Evolutionary conservation across 306 rosid genomes (phyloP).

Genomic region (Betula pendula): DNA sequence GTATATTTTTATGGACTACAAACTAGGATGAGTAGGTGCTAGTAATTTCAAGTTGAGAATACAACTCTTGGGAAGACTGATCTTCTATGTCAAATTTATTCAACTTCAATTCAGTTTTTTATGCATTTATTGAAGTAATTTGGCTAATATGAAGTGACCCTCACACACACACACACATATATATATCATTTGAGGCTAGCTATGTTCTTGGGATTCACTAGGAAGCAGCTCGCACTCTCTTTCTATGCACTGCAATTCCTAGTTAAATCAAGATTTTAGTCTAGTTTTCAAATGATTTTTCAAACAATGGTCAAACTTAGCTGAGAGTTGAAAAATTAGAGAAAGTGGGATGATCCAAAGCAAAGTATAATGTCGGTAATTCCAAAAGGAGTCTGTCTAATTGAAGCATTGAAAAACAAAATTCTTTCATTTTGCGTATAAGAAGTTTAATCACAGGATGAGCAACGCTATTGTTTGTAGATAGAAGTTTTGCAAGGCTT

Average conservation of each 20-base stretch:
- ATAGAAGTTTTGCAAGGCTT: not conserved
- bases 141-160: not conserved
- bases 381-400: not conserved
- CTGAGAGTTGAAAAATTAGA: not conserved
- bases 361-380: not conserved
- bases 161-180: not conserved
- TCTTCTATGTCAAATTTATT: no score
- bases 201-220: no score
- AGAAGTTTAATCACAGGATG: not conserved
- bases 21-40: no score
- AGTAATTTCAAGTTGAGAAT: no score
- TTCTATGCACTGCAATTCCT: not conserved
- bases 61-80: no score
- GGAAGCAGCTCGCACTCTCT: not conserved
- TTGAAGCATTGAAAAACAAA: not conserved
- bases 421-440: not conserved
- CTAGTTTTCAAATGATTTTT: not conserved
- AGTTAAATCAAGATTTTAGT: not conserved
- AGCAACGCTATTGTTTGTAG: not conserved
- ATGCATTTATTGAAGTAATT: no score
- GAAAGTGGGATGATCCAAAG: not conserved
- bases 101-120: no score
- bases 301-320: not conserved
- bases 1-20: no score
- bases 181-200: not conserved